phyloP scores from a whole-genome alignment of 805 yeast species.

The Blastobotrys robertii region DNA sequence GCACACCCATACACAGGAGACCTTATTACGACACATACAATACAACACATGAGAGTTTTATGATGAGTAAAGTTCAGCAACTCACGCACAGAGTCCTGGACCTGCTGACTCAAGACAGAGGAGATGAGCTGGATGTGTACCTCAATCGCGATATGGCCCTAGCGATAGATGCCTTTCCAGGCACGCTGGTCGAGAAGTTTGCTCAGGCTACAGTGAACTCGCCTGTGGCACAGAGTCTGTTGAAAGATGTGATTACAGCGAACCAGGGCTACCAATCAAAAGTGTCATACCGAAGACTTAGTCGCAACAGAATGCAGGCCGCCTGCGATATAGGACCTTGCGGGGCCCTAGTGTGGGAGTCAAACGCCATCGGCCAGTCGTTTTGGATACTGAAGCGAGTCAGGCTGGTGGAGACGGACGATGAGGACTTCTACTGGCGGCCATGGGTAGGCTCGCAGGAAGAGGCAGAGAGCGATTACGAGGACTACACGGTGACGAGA shows the following conservation, averaged over 20 bases:
- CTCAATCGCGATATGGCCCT: neutral
- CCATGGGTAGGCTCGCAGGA: slow-evolving; percentile 14
- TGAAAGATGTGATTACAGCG: slow-evolving; percentile 1
- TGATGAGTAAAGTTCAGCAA: too few species aligned
- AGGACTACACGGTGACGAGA: neutral
- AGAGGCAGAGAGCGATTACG: slow-evolving; percentile 14
- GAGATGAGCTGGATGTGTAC: too few species aligned
- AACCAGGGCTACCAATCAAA: neutral
- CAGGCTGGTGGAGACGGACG: slow-evolving; percentile 14
- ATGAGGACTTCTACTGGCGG: slow-evolving; percentile 16
- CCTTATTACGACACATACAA: too few species aligned
- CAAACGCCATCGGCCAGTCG: slow-evolving; percentile 9
- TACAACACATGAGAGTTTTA: too few species aligned
- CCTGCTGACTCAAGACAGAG: too few species aligned
- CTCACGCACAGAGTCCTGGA: too few species aligned
- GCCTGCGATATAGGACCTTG: slow-evolving; percentile 5
- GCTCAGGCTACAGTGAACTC: slow-evolving; percentile 1
- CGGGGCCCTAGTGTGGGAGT: slow-evolving; percentile 18
- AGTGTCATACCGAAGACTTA: slow-evolving; percentile 9
- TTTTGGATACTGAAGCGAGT: slow-evolving; percentile 14
- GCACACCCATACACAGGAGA: too few species aligned
- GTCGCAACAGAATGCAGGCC: slow-evolving; percentile 13
- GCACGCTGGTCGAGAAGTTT: slow-evolving; percentile 2
- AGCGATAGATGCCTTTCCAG: neutral
- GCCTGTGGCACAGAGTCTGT: neutral